Percentiles rank a stretch among this genome's conserved stretches.
Conservation (phyloP, 768 basidiomycete genomes). For the Boletellus ananas region DNA sequence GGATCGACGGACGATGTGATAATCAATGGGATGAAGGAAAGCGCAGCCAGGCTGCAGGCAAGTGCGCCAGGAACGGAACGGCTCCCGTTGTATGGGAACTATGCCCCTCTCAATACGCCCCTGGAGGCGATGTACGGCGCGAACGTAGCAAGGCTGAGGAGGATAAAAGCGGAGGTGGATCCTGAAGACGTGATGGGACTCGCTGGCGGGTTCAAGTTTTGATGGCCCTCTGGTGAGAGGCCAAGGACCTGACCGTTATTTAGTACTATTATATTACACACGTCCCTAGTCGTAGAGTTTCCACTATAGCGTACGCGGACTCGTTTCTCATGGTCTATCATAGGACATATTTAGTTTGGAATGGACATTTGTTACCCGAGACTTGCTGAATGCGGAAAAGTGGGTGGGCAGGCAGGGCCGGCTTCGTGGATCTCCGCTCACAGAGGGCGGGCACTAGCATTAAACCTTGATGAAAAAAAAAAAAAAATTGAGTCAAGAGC, state of each 20-base stretch:
- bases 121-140: constrained; percentile 47
- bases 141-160: constrained; percentile 40
- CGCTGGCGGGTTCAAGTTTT: constrained; percentile 63
- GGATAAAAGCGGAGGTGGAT: constrained; percentile 46
- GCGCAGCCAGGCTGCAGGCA: constrained; percentile 37
- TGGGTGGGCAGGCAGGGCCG: background rate
- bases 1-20: constrained; percentile 39
- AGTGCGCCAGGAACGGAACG: constrained; percentile 41
- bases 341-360: background rate
- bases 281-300: background rate
- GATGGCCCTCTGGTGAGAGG: constrained; percentile 2
- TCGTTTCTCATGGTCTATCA: background rate
- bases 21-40: constrained; percentile 37
- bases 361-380: background rate
- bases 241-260: constrained; percentile 4
- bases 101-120: constrained; percentile 52
- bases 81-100: constrained; percentile 56
- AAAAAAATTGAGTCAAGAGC: background rate
- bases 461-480: background rate
- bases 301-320: background rate
- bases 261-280: background rate
- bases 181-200: constrained; percentile 61
- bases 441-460: background rate
- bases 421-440: background rate
- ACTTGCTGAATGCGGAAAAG: background rate